Conservation (phyloP, 768 basidiomycete species). For the Trametopsis cervina region DNA sequence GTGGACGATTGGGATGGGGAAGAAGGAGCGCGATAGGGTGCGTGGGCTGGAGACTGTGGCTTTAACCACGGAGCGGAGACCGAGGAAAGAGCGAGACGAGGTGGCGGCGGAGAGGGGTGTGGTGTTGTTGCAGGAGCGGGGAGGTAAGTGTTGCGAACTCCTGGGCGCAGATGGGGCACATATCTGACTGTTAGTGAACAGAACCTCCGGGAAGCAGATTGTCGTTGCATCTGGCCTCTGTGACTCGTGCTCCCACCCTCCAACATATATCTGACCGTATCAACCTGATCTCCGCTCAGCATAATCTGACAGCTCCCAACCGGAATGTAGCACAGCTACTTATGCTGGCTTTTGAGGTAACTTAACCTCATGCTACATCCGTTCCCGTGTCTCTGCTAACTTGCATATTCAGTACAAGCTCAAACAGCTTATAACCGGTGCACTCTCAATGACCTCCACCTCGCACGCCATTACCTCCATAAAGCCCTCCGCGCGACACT, state of each 20-base stretch:
- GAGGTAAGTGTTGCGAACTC: conserved; percentile 39
- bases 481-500: conserved; percentile 42
- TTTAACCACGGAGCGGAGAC: conserved; percentile 34
- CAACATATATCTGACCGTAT: conserved; percentile 77
- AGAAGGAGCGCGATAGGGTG: conserved; percentile 69
- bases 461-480: conserved; percentile 77
- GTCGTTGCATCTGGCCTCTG: conserved; percentile 67
- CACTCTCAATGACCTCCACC: conserved; percentile 66
- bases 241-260: conserved; percentile 62
- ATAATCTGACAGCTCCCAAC: conserved; percentile 55
- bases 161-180: no score
- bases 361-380: no score
- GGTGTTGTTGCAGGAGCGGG: conserved; percentile 53
- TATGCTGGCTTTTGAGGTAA: conserved; percentile 73
- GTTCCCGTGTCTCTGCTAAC: background rate
- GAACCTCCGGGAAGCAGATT: conserved; percentile 67
- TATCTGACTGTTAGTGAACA: conserved; percentile 26
- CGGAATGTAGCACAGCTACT: conserved; percentile 61
- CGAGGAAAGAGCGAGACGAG: conserved; percentile 53
- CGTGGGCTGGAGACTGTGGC: conserved; percentile 39
- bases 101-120: conserved; percentile 67
- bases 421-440: conserved; percentile 78
- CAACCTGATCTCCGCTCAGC: conserved; percentile 76
- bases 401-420: conserved; percentile 54
- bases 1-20: conserved; percentile 68